A percentile compares a stretch with the other conserved stretches of the same genome.
Evolutionary conservation across 2,329 filamentous ascomycete genomes (phyloP).

Genomic region (Paecilomyces niveus): DNA sequence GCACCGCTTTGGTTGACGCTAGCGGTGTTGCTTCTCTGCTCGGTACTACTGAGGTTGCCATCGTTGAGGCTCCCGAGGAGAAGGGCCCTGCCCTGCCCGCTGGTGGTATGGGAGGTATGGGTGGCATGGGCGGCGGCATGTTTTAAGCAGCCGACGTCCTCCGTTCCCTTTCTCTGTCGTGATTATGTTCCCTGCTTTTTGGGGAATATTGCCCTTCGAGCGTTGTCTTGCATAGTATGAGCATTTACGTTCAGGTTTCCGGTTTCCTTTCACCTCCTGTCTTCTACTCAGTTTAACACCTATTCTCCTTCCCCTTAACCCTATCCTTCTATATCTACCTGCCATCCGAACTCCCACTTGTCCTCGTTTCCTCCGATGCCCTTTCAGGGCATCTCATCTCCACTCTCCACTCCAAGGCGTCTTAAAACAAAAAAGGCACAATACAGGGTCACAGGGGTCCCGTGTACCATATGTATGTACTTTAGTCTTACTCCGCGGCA

Average conservation of each 20-base stretch:
- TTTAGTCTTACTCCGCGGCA: neutral
- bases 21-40: conserved; percentile 94
- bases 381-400: neutral
- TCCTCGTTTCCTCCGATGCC: neutral
- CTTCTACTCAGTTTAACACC: neutral
- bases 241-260: neutral
- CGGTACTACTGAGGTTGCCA: conserved; percentile 95
- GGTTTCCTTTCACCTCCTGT: neutral
- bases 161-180: conserved; percentile 12
- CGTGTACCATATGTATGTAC: neutral
- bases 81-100: conserved; percentile 58
- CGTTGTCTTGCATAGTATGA: neutral
- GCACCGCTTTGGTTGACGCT: conserved; percentile 89
- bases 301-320: neutral
- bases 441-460: neutral
- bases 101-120: conserved; percentile 54
- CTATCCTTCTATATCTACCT: neutral
- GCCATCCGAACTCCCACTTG: neutral
- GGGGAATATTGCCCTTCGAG: conserved; percentile 23
- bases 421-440: neutral
- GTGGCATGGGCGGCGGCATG: conserved; percentile 60
- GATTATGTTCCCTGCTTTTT: conserved; percentile 20
- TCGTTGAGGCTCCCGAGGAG: conserved; percentile 92
- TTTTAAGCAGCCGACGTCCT: conserved; percentile 40
- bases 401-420: neutral